Base-by-base conservation (phyloP, 2,329 filamentous ascomycete genomes). In the Ambrosiella xylebori region DNA sequence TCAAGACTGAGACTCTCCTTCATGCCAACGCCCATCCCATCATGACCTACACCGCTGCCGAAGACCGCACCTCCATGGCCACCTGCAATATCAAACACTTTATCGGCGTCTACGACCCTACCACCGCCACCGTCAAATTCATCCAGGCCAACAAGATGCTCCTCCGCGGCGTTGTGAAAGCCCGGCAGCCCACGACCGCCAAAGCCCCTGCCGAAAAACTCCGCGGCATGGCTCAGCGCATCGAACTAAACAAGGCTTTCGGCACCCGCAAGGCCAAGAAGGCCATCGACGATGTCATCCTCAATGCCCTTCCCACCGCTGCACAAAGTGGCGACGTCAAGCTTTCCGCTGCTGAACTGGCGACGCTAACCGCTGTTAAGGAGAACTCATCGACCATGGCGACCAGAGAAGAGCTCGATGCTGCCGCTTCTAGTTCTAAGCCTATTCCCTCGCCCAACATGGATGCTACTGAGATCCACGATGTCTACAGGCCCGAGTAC, bases 221-320 rank as follows among this genome's bases (percentile, higher is more conserved):
- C 54, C 77, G 73, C 50, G 77, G 77, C 65, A 71, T 77, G 64
- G 78, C 84, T 36, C 78, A 79, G 66, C 80, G 79, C 64, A 83
- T 81, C 64, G 79, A 83, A 1, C 80, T 94, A 11, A 86, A 85
- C 45, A 77, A 86, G 64, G 81, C 84, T 38, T 94, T 94, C 65
- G 88, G 88, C 68, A 91, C 86, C 35, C 89, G 87, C 73, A 91
- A 90, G 71, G 85, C 87, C 19, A 85, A 83, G 74, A 91, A 90
- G 71, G 84, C 81, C 1, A 81, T 93, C 63, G 75, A 77, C 36
- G 78, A 82, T 58, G 75, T 79, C 62, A 81, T 81, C 1, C 76
- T 86, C 64, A 89, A 90, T 65, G 84, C 85, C 15, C 88, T 91
- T 63, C 71, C 70, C 47, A 69, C 73, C 47, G 67, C 68, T 65